Evolutionary conservation across 1,139 yeast genomes (phyloP).

Genomic region (Geotrichum bryndzae): DNA sequence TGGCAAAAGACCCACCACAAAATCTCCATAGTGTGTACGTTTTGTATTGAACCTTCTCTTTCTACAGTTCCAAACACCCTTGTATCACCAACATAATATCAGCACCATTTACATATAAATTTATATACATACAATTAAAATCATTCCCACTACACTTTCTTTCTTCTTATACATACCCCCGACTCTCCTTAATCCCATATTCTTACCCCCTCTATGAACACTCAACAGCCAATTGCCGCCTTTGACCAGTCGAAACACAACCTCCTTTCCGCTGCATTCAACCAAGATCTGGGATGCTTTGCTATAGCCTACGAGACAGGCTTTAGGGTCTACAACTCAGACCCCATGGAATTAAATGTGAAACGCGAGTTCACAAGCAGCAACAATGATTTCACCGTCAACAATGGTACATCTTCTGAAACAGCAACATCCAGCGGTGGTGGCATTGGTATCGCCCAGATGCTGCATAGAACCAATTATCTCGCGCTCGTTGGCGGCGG

Average conservation of each 20-base stretch:
- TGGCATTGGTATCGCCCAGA: slow-evolving; percentile 70
- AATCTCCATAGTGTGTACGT: too few relatives aligned
- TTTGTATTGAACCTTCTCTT: too few relatives aligned
- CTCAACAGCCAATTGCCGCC: slow-evolving; percentile 22
- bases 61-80: too few relatives aligned
- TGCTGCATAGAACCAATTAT: slow-evolving; percentile 88
- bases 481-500: slow-evolving; percentile 90
- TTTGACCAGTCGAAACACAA: slow-evolving; percentile 34
- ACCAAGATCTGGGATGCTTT: slow-evolving; percentile 88
- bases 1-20: too few relatives aligned
- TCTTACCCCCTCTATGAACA: slow-evolving; percentile 22
- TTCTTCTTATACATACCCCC: too few relatives aligned
- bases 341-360: slow-evolving; percentile 78
- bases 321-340: slow-evolving; percentile 79
- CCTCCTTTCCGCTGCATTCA: slow-evolving; percentile 60
- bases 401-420: slow-evolving; percentile 19
- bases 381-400: slow-evolving; percentile 22
- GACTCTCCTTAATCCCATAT: background rate
- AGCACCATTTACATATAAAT: too few relatives aligned
- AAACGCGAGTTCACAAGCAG: slow-evolving; percentile 45
- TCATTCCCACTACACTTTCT: too few relatives aligned
- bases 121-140: too few relatives aligned
- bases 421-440: slow-evolving; percentile 34
- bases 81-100: too few relatives aligned
- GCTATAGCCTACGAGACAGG: slow-evolving; percentile 79